phyloP scores from a whole-genome alignment of 1,284 basidiomycete species.

The Ganoderma lingzhi region DNA sequence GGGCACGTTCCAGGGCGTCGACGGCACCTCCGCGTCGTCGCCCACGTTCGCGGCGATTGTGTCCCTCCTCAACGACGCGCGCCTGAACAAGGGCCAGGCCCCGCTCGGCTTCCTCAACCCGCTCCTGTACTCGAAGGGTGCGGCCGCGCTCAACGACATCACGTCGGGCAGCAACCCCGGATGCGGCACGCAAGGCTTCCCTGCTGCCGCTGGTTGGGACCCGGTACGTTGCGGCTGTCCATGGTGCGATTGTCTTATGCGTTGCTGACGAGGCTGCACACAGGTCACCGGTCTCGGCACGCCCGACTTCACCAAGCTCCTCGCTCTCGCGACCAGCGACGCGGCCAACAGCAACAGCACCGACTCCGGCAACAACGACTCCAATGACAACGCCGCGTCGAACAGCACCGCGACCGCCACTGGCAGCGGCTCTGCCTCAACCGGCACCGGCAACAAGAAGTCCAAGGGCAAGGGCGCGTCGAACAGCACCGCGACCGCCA shows the following conservation, averaged over 20 bases:
- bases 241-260: no score
- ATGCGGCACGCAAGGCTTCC: conserved; percentile 49
- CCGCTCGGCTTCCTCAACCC: conserved; percentile 72
- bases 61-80: conserved; percentile 67
- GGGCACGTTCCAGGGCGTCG: conserved; percentile 56
- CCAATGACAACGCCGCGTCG: conserved; percentile 14
- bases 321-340: conserved; percentile 34
- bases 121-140: conserved; percentile 52
- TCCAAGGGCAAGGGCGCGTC: no score
- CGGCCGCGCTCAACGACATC: conserved; percentile 38
- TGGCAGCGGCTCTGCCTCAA: conserved; percentile 2
- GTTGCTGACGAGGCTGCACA: conserved; percentile 6
- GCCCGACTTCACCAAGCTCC: conserved; percentile 64
- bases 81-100: conserved; percentile 55
- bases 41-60: conserved; percentile 66
- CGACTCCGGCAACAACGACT: not conserved
- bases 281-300: conserved; percentile 71
- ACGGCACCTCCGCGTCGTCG: conserved; percentile 45
- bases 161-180: conserved; percentile 36
- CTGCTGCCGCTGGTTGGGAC: conserved; percentile 47
- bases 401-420: conserved; percentile 12
- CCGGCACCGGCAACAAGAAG: not conserved
- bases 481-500: conserved; percentile 1
- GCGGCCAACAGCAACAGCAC: conserved; percentile 15
- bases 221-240: conserved; percentile 31